These are phyloP conservation scores for Candida tunisiensis DNA, from an alignment of 1,139 yeast species.

Conservation along the genomic window DNA sequence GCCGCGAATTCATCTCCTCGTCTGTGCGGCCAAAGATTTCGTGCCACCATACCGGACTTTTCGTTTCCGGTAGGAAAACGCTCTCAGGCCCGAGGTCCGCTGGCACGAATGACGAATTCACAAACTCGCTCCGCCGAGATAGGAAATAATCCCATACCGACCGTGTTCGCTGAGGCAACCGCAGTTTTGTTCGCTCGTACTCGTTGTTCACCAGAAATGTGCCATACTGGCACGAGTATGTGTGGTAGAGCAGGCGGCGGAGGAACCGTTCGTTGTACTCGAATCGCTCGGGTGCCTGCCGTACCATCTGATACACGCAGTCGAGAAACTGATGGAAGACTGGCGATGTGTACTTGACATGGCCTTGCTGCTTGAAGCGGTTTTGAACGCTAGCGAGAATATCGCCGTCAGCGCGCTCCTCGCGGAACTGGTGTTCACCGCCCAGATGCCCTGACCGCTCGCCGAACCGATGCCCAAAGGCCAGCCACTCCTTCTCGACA, in stretches of 20 bases:
- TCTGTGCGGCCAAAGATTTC: slow-evolving; percentile 66
- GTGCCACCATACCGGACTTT: slow-evolving; percentile 73
- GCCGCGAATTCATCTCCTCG: slow-evolving; percentile 55
- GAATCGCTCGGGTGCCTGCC: slow-evolving; percentile 56
- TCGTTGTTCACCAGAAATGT: slow-evolving; percentile 71
- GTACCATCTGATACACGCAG: slow-evolving; percentile 61
- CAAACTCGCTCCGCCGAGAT: slow-evolving; percentile 58
- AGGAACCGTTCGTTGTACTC: slow-evolving; percentile 84
- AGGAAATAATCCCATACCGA: slow-evolving; percentile 92
- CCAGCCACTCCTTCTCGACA: slow-evolving; percentile 88
- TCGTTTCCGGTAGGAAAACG: slow-evolving; percentile 48
- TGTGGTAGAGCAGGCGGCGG: slow-evolving; percentile 68
- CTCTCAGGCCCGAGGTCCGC: slow-evolving; percentile 25
- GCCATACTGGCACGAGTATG: slow-evolving; percentile 91
- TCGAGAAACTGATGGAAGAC: slow-evolving; percentile 89
- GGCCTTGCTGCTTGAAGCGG: slow-evolving; percentile 17
- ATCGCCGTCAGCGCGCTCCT: slow-evolving; percentile 17
- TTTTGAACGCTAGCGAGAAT: slow-evolving; percentile 19
- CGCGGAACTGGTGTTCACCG: slow-evolving; percentile 5
- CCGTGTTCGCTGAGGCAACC: slow-evolving; percentile 34
- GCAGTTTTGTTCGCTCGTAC: slow-evolving; percentile 31
- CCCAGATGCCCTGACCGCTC: slow-evolving; percentile 66
- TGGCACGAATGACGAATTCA: too few relatives aligned
- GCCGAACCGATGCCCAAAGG: slow-evolving; percentile 83
- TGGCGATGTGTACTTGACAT: slow-evolving; percentile 55